These are phyloP conservation scores for Artomyces pyxidatus DNA, from an alignment of 768 basidiomycete species.

Conservation along the genomic window DNA sequence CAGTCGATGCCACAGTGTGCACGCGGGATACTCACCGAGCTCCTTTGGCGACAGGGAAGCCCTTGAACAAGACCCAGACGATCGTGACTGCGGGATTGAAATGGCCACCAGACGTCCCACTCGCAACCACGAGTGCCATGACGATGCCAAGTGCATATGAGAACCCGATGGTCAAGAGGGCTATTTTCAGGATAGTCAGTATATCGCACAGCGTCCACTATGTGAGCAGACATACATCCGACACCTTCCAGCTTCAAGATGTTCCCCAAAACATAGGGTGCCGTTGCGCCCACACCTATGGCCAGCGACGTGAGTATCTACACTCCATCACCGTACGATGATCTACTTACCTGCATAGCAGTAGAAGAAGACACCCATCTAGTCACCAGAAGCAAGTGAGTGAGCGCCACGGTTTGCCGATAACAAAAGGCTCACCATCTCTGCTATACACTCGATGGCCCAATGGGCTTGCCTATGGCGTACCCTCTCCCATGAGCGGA, in stretches of 20 bases:
- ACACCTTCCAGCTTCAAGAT: slow-evolving; percentile 14
- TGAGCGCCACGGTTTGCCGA: too few species aligned
- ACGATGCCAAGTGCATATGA: slow-evolving; percentile 29
- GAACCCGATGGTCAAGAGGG: slow-evolving; percentile 24
- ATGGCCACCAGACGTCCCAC: slow-evolving; percentile 28
- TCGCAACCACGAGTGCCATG: slow-evolving; percentile 25
- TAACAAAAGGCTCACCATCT: slow-evolving; percentile 40
- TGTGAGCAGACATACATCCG: slow-evolving; percentile 26
- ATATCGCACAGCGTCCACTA: too few species aligned
- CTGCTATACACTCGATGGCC: slow-evolving; percentile 52
- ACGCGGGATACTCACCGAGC: slow-evolving; percentile 27
- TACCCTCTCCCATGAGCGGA: slow-evolving; percentile 41
- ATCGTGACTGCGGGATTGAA: slow-evolving; percentile 50
- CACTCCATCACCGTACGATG: too few species aligned
- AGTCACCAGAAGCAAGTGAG: neutral
- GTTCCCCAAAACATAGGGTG: slow-evolving; percentile 21
- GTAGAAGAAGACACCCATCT: neutral
- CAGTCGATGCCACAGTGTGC: neutral
- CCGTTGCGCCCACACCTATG: slow-evolving; percentile 25
- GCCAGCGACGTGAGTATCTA: too few species aligned
- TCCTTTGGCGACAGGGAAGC: slow-evolving; percentile 47
- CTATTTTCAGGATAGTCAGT: too few species aligned
- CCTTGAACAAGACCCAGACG: slow-evolving; percentile 39
- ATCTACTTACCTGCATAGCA: neutral
- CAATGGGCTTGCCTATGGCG: slow-evolving; percentile 35